Evolutionary conservation across 805 yeast species (phyloP).

Genomic region (Schwanniomyces polymorphus): DNA sequence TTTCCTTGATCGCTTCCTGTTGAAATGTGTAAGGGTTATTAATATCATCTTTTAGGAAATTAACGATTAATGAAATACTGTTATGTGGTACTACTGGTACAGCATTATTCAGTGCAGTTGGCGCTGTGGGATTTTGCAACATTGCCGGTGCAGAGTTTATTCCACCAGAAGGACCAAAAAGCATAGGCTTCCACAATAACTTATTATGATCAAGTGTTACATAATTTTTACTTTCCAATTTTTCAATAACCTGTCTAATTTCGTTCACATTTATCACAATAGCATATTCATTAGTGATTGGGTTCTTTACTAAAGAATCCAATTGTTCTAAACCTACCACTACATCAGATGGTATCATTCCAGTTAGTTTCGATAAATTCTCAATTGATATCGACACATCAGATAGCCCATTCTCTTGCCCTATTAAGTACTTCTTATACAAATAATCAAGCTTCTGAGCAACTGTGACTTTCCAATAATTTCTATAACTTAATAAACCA

Average conservation of each 20-base stretch:
- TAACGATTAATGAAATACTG: constrained; percentile 56
- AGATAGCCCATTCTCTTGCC: neutral
- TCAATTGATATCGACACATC: constrained; percentile 49
- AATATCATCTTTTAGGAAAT: constrained; percentile 67
- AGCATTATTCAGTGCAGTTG: constrained; percentile 2
- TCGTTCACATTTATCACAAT: constrained; percentile 49
- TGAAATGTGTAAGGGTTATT: constrained; percentile 63
- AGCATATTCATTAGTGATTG: constrained; percentile 47
- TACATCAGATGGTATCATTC: constrained; percentile 86
- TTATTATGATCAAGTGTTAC: constrained; percentile 50
- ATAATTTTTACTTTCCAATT: constrained; percentile 58
- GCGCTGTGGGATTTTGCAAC: constrained; percentile 12
- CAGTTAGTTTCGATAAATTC: constrained; percentile 66
- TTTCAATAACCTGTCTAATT: constrained; percentile 41
- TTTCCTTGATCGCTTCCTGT: constrained; percentile 51
- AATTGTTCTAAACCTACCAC: constrained; percentile 83
- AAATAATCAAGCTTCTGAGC: constrained; percentile 45
- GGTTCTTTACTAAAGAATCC: constrained; percentile 54
- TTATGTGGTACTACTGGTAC: constrained; percentile 28
- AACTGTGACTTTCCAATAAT: constrained; percentile 77
- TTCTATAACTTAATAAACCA: constrained; percentile 82
- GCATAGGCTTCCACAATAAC: constrained; percentile 77
- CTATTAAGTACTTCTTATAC: constrained; percentile 15
- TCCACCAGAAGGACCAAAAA: constrained; percentile 86
- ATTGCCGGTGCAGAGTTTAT: constrained; percentile 60